Evolutionary conservation across 805 yeast species (phyloP).

Genomic region (Lipomyces japonicus): DNA sequence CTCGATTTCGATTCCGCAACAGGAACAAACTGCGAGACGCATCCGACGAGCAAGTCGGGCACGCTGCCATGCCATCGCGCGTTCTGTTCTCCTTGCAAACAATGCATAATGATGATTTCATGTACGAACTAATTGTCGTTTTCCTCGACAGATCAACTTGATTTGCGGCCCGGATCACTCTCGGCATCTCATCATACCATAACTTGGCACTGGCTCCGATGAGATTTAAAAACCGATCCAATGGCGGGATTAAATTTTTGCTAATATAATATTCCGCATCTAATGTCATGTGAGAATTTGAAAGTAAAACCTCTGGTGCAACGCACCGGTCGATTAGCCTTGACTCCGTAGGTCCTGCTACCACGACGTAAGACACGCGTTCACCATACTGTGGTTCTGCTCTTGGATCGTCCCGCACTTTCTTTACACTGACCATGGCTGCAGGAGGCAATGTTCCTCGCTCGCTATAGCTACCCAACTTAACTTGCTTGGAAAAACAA

Average conservation of each 20-base stretch:
- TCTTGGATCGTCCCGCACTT: slow-evolving; percentile 60
- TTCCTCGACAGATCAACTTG: neutral
- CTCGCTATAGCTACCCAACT: slow-evolving; percentile 72
- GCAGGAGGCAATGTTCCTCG: slow-evolving; percentile 82
- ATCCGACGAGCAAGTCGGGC: neutral
- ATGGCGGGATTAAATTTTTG: slow-evolving; percentile 81
- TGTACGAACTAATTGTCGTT: slow-evolving; percentile 16
- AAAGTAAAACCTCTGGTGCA: slow-evolving; percentile 70
- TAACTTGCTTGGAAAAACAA: slow-evolving; percentile 87
- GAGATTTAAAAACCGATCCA: slow-evolving; percentile 75
- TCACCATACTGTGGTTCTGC: slow-evolving; percentile 85
- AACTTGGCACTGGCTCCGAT: slow-evolving; percentile 72
- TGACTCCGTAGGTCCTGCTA: slow-evolving; percentile 52
- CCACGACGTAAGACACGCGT: slow-evolving; percentile 81
- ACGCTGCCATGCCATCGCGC: neutral
- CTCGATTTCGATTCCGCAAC: slow-evolving; percentile 14
- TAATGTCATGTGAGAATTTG: slow-evolving; percentile 44
- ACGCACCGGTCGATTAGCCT: slow-evolving; percentile 72
- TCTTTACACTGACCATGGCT: slow-evolving; percentile 69
- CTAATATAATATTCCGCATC: slow-evolving; percentile 84
- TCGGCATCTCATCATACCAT: slow-evolving; percentile 77
- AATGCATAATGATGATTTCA: slow-evolving; percentile 22
- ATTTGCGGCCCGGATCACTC: slow-evolving; percentile 22
- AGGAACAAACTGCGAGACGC: slow-evolving; percentile 17
- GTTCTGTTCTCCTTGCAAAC: slow-evolving; percentile 10